Conservation (phyloP, 2,329 filamentous ascomycete genomes). For the Thelonectria blattea region DNA sequence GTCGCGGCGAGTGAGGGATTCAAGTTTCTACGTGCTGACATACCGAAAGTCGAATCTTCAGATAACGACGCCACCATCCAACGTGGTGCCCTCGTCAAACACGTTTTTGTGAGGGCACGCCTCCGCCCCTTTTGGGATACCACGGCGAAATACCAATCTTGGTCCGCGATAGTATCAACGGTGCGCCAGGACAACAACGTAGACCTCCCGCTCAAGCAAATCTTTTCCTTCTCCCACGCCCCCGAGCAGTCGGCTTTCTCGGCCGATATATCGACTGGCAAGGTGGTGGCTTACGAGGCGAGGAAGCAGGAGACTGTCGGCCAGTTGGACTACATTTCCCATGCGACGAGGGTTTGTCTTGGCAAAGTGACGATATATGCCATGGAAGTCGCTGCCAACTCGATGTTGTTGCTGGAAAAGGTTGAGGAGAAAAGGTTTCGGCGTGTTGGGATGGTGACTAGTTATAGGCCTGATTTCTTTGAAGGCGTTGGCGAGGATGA, state of each 20-base stretch:
- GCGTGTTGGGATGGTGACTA: slow-evolving; percentile 1
- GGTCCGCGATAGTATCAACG: neutral
- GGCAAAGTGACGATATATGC: neutral
- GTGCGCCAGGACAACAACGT: neutral
- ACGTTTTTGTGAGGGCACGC: neutral
- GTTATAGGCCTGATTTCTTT: slow-evolving; percentile 12
- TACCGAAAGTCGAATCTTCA: neutral
- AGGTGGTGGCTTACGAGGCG: slow-evolving; percentile 4
- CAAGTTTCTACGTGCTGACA: neutral
- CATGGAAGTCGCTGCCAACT: neutral
- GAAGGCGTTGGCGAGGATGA: neutral
- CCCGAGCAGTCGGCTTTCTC: slow-evolving; percentile 2
- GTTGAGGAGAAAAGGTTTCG: neutral
- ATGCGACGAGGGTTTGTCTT: neutral
- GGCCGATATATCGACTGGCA: neutral
- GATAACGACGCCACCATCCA: neutral
- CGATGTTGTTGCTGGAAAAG: neutral
- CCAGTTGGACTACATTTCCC: slow-evolving; percentile 3
- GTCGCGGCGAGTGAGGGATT: neutral
- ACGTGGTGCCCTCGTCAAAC: slow-evolving; percentile 1
- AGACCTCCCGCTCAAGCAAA: neutral
- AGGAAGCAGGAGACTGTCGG: slow-evolving; percentile 11
- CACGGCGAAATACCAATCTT: neutral
- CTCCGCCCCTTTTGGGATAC: slow-evolving; percentile 5
- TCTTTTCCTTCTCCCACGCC: neutral